Evolutionary conservation across 2,329 filamentous ascomycete species (phyloP).

Genomic region (Phialocephala subalpina): DNA sequence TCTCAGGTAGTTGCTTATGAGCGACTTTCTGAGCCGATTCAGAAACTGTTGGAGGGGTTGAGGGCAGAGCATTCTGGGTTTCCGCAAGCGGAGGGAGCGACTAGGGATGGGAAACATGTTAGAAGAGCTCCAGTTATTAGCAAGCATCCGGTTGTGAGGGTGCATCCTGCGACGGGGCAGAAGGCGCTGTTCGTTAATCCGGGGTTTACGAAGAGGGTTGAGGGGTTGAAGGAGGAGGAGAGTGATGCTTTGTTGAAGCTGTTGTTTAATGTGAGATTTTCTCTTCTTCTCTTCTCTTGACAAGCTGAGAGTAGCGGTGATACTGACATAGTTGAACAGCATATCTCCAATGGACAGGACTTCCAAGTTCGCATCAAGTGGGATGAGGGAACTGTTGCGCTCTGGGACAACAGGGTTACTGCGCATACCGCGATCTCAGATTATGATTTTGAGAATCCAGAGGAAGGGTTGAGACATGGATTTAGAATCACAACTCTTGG

Average conservation of each 20-base stretch:
- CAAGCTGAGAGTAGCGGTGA: neutral
- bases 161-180: conserved; percentile 68
- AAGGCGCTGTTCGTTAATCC: conserved; percentile 67
- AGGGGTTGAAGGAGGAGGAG: conserved; percentile 65
- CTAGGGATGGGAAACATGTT: conserved; percentile 57
- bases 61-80: conserved; percentile 63
- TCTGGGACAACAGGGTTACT: conserved; percentile 71
- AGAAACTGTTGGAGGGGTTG: conserved; percentile 64
- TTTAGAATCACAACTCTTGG: conserved; percentile 51
- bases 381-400: conserved; percentile 69
- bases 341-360: conserved; percentile 56
- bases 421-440: conserved; percentile 51
- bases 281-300: conserved; percentile 50
- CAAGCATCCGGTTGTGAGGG: conserved; percentile 64
- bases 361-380: conserved; percentile 73
- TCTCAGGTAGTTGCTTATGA: conserved; percentile 67
- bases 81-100: conserved; percentile 38
- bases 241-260: conserved; percentile 56
- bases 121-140: conserved; percentile 61
- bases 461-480: conserved; percentile 51
- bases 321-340: conserved; percentile 1
- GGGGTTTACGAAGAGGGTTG: conserved; percentile 63
- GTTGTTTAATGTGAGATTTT: conserved; percentile 61
- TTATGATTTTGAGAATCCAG: conserved; percentile 50
- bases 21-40: conserved; percentile 60